A percentile compares a stretch with the other conserved stretches of the same genome.
These are phyloP conservation scores for Aspergillus campestris DNA, from an alignment of 495 filamentous ascomycete genomes.

Conservation along the genomic window DNA sequence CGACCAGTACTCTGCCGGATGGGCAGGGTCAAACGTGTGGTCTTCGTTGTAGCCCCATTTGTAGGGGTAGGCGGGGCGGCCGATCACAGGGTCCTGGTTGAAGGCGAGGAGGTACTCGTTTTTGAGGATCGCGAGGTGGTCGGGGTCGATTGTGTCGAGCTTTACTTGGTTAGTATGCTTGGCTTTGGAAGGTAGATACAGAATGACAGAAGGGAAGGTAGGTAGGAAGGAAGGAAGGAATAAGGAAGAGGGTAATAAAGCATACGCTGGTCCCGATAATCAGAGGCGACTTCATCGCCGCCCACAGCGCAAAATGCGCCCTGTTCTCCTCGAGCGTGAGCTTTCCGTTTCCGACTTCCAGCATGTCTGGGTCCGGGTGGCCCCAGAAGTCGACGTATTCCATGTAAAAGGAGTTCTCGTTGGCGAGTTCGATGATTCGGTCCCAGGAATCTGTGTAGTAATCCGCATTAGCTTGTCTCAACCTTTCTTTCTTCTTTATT, in stretches of 20 bases:
- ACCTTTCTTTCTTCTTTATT: slow-evolving; percentile 10
- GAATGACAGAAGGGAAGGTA: neutral
- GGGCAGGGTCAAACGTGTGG: slow-evolving; percentile 50
- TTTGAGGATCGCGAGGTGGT: slow-evolving; percentile 46
- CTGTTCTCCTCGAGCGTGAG: slow-evolving; percentile 42
- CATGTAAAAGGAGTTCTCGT: slow-evolving; percentile 38
- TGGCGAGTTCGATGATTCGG: slow-evolving; percentile 33
- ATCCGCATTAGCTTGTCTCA: slow-evolving; percentile 9
- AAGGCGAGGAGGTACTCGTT: slow-evolving; percentile 53
- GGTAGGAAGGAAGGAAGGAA: neutral
- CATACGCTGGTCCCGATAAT: slow-evolving; percentile 47
- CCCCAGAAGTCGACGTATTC: slow-evolving; percentile 45
- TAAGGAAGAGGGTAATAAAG: slow-evolving; percentile 6
- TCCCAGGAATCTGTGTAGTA: slow-evolving; percentile 13
- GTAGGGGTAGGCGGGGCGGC: slow-evolving; percentile 49
- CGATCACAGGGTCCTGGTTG: slow-evolving; percentile 49
- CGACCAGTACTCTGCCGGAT: slow-evolving; percentile 55
- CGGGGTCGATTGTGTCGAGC: slow-evolving; percentile 32
- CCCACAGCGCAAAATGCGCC: slow-evolving; percentile 49
- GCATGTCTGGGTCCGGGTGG: slow-evolving; percentile 58
- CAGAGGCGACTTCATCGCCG: slow-evolving; percentile 48
- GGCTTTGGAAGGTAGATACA: too few species aligned
- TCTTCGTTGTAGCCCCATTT: slow-evolving; percentile 58
- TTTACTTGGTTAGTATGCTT: slow-evolving; percentile 13
- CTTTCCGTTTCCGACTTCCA: slow-evolving; percentile 57